Base-by-base conservation (phyloP, 257 asterid genomes). In the Jacaranda mimosifolia region DNA sequence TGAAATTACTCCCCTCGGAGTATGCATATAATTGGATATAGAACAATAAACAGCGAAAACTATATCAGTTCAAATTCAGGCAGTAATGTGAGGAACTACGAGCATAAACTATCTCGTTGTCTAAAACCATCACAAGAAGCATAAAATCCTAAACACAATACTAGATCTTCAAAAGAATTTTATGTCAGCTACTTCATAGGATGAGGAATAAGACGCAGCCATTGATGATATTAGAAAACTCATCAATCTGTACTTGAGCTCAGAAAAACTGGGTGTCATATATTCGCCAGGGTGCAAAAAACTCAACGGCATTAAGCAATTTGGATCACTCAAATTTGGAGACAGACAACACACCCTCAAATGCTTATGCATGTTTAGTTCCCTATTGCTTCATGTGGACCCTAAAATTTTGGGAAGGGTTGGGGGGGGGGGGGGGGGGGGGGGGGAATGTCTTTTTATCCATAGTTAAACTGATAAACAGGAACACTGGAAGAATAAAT, bases 101-200 rank as follows among this genome's bases (percentile, higher is more conserved):
- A 73, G 63, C 51, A 77, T 6, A 15, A 12, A 26, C 9, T 17
- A 76, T 72, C 51, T 36, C n/a, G 59, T 74, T 58, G 76, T 56
- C 38, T 36, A 40, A 35, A 46, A 19, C 58, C 66, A 65, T 48
- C 43, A 21, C 70, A 64, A 67, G 63, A 58, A 57, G 57, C 58
- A 66, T 36, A 70, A 48, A 26, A n/a, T 76, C 58, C 63, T 74
- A 69, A 18, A 55, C 15, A 32, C 59, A 71, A 53, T 51, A 68
- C 49, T 15, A 55, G 40, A 60, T 17, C 9, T 57, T 8, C 19
- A 56, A 48, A 35, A 71, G 55, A 32, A 77, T 63, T 56, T 71
- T 69, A 40, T 18, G 14, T 46, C 39, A 67, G 62, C 42, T 26
- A 77, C 55, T 56, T 18, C 21, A 14, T 43, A 55, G 43, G 43